These are phyloP conservation scores for Catharanthus roseus DNA, from an alignment of 257 asterid genomes.

Conservation along the genomic window DNA sequence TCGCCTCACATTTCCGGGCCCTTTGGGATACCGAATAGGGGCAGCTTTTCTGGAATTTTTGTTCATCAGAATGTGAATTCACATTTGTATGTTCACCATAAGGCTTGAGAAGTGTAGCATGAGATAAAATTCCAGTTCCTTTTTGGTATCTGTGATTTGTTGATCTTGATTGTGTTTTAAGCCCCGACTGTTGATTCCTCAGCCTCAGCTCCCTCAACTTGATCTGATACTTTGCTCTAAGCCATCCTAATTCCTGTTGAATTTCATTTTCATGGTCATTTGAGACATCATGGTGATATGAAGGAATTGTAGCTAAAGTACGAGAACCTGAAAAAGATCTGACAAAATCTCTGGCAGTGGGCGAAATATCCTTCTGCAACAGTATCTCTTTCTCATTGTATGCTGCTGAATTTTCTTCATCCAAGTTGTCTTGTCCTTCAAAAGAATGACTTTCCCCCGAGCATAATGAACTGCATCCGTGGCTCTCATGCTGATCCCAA, in stretches of 20 bases:
- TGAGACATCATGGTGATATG: slow-evolving; percentile 13
- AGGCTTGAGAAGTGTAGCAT: slow-evolving; percentile 6
- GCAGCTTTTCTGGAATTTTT: slow-evolving; percentile 27
- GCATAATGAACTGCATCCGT: slow-evolving; percentile 35
- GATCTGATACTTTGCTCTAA: slow-evolving; percentile 30
- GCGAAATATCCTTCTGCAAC: slow-evolving; percentile 4
- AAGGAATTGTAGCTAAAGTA: slow-evolving; percentile 23
- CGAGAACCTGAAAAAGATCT: slow-evolving; percentile 25
- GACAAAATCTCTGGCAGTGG: slow-evolving; percentile 13
- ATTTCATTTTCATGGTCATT: slow-evolving; percentile 28
- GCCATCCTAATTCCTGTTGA: slow-evolving; percentile 42
- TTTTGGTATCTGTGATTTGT: slow-evolving; percentile 3
- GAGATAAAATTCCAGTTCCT: slow-evolving; percentile 5
- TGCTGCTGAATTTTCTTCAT: slow-evolving; percentile 14
- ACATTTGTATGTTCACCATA: slow-evolving; percentile 8
- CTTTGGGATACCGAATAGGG: slow-evolving; percentile 33
- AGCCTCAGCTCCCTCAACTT: slow-evolving; percentile 23
- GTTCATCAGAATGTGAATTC: slow-evolving; percentile 10
- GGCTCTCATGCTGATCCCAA: slow-evolving; percentile 38
- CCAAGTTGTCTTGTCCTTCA: slow-evolving; percentile 29
- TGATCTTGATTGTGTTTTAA: slow-evolving; percentile 11
- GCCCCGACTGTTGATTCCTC: slow-evolving; percentile 24
- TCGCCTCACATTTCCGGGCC: slow-evolving; percentile 34
- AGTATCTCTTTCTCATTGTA: slow-evolving; percentile 15
- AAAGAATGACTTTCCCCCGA: slow-evolving; percentile 27